phyloP scores from a whole-genome alignment of 768 basidiomycete species.

The Macrolepiota fuliginosa region DNA sequence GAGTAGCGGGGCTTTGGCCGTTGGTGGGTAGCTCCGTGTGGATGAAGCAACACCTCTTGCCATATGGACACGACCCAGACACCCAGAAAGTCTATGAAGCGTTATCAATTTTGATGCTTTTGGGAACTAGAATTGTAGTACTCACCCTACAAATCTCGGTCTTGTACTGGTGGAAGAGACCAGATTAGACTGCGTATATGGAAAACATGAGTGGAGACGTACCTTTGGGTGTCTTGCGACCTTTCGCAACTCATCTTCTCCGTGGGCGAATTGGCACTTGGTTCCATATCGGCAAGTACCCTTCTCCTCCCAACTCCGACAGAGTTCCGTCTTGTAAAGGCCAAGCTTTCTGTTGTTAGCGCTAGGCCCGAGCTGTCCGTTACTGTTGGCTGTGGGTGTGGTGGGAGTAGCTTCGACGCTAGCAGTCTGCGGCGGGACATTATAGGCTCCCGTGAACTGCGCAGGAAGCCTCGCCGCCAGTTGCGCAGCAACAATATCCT shows the following conservation, averaged over 20 bases:
- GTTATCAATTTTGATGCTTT: conserved; percentile 14
- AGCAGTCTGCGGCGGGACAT: conserved; percentile 27
- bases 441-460: conserved; percentile 56
- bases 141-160: conserved; percentile 90
- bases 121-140: conserved; percentile 11
- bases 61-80: conserved; percentile 89
- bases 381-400: conserved; percentile 39
- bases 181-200: conserved; percentile 17
- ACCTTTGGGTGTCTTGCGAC: conserved; percentile 92
- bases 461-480: conserved; percentile 66
- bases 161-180: conserved; percentile 66
- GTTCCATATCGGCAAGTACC: conserved; percentile 80
- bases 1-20: conserved; percentile 39
- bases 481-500: conserved; percentile 53
- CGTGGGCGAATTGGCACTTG: conserved; percentile 94
- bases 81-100: conserved; percentile 82
- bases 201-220: conserved; percentile 18
- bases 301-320: conserved; percentile 92
- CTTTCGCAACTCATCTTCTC: conserved; percentile 81
- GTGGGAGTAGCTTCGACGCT: conserved; percentile 33
- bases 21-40: conserved; percentile 79
- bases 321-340: conserved; percentile 88
- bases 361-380: conserved; percentile 66
- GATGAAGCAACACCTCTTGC: conserved; percentile 92
- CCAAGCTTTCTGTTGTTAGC: conserved; percentile 91